Base-by-base conservation (phyloP, 805 yeast species). In the Wickerhamomyces canadensis region DNA sequence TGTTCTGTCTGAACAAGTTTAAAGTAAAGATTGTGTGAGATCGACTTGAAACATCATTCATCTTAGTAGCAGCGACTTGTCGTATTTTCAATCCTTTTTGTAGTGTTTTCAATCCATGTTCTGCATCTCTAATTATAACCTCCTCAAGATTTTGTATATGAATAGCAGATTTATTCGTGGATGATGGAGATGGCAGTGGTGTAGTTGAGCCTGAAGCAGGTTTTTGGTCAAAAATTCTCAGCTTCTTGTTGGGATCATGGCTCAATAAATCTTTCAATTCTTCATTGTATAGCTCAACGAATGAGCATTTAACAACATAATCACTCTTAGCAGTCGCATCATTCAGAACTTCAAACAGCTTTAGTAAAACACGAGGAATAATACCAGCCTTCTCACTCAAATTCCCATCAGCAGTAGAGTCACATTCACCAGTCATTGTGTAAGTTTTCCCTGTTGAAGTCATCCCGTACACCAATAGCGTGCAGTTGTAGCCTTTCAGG, bases 401-500 rank as follows among this genome's bases (percentile, higher is more conserved):
- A 35, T 57, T 38, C 3, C 44, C 52, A 17, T 57, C 58, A 34
- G 53, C 53, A 31, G 54, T 48, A 24, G 54, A 34, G 21, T 52
- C 48, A 35, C 72, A 66, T 31, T 84, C 83, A 5, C 95, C 95
- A 2, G 84, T 76, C 93, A 78, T 78, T 11, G 84, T 68, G 54
- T 78, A 78, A 0, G 96, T 86, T 51, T 86, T 87, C 19, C 95
- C 95, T 0, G 95, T 84, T 1, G 95, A 93, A 0, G 95, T 87
- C 70, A 86, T 94, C 5, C 96, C 96, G 60, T 88, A 88, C 0
- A 93, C 95, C 47, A 87, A 68, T 21, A 86, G 71, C 0, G 95
- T 83, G 47, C 88, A 86, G 54, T 85, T 86, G 54, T 80, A 83
- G 16, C 91, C 94, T 36, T 70, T 63, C 40, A 87, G 61, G 41